phyloP scores from a whole-genome alignment of 768 basidiomycete species.

The Mycena capillaripes region DNA sequence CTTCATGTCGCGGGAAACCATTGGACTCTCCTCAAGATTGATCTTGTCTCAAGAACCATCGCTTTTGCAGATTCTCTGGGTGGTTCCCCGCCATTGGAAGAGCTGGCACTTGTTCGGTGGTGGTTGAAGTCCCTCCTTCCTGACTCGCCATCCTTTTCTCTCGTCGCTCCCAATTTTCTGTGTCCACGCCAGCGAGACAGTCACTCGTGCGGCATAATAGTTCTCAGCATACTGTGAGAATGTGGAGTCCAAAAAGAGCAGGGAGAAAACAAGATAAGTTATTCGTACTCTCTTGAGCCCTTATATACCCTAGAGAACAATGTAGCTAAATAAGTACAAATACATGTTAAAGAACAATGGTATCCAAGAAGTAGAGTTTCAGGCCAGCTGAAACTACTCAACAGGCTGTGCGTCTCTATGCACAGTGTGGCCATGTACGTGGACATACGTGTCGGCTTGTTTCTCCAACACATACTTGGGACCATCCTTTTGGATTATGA shows the following conservation, averaged over 20 bases:
- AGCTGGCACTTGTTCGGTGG: slow-evolving; percentile 2
- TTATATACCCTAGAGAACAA: too few relatives aligned
- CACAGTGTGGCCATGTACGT: too few relatives aligned
- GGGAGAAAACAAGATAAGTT: too few relatives aligned
- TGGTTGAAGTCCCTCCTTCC: slow-evolving; percentile 2
- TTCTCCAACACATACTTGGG: too few relatives aligned
- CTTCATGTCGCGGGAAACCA: not conserved
- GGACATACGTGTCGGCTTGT: too few relatives aligned
- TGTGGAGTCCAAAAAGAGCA: too few relatives aligned
- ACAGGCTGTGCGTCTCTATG: too few relatives aligned
- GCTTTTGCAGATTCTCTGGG: slow-evolving; percentile 12
- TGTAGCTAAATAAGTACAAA: too few relatives aligned
- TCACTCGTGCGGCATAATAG: slow-evolving; percentile 10
- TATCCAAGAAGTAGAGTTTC: too few relatives aligned
- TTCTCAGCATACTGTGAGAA: slow-evolving; percentile 5
- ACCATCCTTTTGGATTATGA: not conserved
- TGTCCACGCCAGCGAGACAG: slow-evolving; percentile 5
- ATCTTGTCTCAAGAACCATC: not conserved
- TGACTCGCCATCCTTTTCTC: not conserved
- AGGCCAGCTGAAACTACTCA: too few relatives aligned
- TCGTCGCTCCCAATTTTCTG: not conserved
- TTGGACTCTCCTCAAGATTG: slow-evolving; percentile 9
- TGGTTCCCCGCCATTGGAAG: not conserved
- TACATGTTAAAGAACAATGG: too few relatives aligned
- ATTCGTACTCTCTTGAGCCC: too few relatives aligned